Percentiles rank a stretch among this genome's conserved stretches.
phyloP scores from a whole-genome alignment of 2,329 filamentous ascomycete species.

The Aspergillus sergii region DNA sequence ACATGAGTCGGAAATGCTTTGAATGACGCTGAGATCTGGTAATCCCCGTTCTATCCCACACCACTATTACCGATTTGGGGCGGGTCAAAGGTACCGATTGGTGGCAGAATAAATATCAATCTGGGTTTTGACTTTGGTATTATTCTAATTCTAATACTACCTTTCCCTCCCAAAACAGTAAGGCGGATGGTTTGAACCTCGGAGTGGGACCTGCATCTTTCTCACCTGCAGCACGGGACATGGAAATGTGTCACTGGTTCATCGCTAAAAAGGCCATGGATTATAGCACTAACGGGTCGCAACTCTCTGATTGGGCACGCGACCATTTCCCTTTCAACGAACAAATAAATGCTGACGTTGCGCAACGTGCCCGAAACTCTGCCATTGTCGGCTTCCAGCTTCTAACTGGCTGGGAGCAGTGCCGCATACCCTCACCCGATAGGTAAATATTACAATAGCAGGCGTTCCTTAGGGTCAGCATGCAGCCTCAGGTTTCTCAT shows the following conservation, averaged over 20 bases:
- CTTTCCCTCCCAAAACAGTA: background rate
- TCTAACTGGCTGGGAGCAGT: background rate
- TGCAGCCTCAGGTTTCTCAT: background rate
- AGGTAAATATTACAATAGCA: background rate
- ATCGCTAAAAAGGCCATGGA: background rate
- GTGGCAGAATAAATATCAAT: background rate
- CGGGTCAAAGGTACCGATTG: background rate
- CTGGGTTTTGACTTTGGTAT: background rate
- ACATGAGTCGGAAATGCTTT: background rate
- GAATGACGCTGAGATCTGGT: conserved; percentile 1
- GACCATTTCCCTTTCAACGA: conserved; percentile 1
- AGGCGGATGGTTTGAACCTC: background rate
- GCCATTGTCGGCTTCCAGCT: background rate
- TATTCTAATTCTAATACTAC: background rate
- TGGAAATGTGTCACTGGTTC: conserved; percentile 5
- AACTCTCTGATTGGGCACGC: conserved; percentile 4
- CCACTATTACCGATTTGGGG: background rate
- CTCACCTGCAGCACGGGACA: conserved; percentile 5
- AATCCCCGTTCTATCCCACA: background rate
- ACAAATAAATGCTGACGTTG: conserved; percentile 2
- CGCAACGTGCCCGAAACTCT: conserved; percentile 2
- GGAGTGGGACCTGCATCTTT: conserved; percentile 1
- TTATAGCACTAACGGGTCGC: background rate
- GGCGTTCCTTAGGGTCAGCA: background rate
- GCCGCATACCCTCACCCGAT: background rate